A percentile compares a stretch with the other conserved stretches of the same genome.
Conservation (phyloP, 1,284 basidiomycete species). For the Kwoniella shivajii region DNA sequence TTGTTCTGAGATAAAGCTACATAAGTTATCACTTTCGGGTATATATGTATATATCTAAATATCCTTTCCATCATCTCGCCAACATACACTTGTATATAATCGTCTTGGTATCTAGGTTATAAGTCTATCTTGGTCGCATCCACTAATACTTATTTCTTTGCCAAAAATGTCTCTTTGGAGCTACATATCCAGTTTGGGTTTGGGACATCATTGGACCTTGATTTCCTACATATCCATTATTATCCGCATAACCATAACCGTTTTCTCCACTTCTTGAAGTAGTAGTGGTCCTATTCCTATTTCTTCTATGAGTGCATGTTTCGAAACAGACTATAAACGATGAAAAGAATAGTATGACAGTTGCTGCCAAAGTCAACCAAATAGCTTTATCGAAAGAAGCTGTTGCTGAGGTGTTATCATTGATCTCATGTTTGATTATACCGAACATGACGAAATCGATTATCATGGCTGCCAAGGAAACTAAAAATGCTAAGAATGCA, state of each 20-base stretch:
- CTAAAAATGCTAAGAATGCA: slow-evolving; percentile 42
- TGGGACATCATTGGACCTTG: slow-evolving; percentile 13
- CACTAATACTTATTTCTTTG: slow-evolving; percentile 11
- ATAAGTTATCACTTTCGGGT: too few relatives aligned
- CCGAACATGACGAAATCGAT: slow-evolving; percentile 46
- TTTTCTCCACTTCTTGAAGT: slow-evolving; percentile 6
- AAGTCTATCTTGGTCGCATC: too few relatives aligned
- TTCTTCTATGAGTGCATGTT: slow-evolving; percentile 35
- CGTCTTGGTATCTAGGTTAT: too few relatives aligned
- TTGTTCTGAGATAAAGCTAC: too few relatives aligned
- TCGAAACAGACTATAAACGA: slow-evolving; percentile 37
- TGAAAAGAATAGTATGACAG: slow-evolving; percentile 44
- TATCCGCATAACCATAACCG: slow-evolving; percentile 7
- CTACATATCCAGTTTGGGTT: neutral
- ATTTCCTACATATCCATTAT: slow-evolving; percentile 20
- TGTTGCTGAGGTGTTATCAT: slow-evolving; percentile 23
- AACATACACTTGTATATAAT: too few relatives aligned
- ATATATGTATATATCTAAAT: too few relatives aligned
- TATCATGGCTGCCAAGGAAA: slow-evolving; percentile 49
- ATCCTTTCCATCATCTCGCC: too few relatives aligned
- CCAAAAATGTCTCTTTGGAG: slow-evolving; percentile 14
- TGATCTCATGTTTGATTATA: slow-evolving; percentile 35
- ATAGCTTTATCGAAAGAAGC: slow-evolving; percentile 37
- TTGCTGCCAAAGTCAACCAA: slow-evolving; percentile 46
- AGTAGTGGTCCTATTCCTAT: slow-evolving; percentile 19